phyloP scores from a whole-genome alignment of 2,329 filamentous ascomycete species.

The Ophioceras dolichostomum region DNA sequence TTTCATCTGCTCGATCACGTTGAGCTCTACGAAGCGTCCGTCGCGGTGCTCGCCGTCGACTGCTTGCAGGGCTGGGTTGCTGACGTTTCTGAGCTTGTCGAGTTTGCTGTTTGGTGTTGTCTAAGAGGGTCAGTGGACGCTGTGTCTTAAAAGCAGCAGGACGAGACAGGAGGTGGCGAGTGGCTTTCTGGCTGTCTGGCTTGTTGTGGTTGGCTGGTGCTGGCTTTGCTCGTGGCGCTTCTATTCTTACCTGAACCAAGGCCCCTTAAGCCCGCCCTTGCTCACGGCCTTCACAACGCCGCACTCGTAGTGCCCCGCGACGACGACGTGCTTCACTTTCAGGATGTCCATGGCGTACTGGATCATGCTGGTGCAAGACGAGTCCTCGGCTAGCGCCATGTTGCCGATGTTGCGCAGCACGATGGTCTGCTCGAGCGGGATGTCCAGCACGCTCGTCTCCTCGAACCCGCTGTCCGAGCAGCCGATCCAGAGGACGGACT shows the following conservation, averaged over 20 bases:
- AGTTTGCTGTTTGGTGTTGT: constrained; percentile 6
- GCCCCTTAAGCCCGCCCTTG: constrained; percentile 2
- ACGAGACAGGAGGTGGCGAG: no score
- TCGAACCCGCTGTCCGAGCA: constrained; percentile 8
- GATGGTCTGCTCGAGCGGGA: constrained; percentile 6
- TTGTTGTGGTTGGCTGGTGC: neutral
- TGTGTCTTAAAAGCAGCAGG: no score
- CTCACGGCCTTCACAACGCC: constrained; percentile 4
- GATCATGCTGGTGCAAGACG: constrained; percentile 3
- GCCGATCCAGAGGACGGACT: constrained; percentile 7
- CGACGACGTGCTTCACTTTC: constrained; percentile 5
- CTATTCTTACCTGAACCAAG: constrained; percentile 4
- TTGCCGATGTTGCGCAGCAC: constrained; percentile 7
- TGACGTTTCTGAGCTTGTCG: constrained; percentile 1
- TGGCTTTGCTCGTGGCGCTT: no score
- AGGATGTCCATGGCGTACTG: constrained; percentile 7
- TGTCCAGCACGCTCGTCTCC: constrained; percentile 6
- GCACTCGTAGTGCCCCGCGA: constrained; percentile 8
- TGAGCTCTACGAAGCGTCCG: constrained; percentile 6
- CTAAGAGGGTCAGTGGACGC: no score
- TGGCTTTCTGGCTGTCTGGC: neutral
- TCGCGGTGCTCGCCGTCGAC: constrained; percentile 4
- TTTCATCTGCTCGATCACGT: constrained; percentile 6
- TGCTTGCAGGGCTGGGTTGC: neutral
- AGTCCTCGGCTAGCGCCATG: constrained; percentile 5